Base-by-base conservation (phyloP, 805 yeast species). In the Starmerella vaccinii region DNA sequence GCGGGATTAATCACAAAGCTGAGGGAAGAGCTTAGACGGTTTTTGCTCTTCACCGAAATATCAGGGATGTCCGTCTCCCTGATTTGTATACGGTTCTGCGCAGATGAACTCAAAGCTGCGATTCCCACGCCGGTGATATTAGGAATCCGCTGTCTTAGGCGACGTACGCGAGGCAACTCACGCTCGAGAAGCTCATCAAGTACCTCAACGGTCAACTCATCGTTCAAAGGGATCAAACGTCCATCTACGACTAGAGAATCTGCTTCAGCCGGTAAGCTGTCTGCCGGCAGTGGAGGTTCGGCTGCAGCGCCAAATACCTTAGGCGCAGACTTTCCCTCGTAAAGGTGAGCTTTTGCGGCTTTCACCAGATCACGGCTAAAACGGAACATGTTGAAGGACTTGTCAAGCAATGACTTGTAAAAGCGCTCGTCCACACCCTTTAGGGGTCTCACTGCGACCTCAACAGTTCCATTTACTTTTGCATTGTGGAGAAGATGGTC, bases 1-100 rank as follows among this genome's bases (percentile, higher is more conserved):
- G 79, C 64, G 1, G 97, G 97, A 62, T 92, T 88, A 35, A 85
- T 60, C 1, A 84, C 65, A 0, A 46, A 23, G 4, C 39, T 26
- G 5, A 47, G 32, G 0, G 21, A 3, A 7, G 32, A n/a, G 8
- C 40, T 33, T 7, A 15, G 18, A 10, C 10, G 16, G 4, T 9
- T 15, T 8, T 15, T 5, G 21, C 29, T 22, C 16, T 33, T n/a
- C 13, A 55, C 23, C 2, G 32, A 23, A 32, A 47, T 24, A 19
- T 47, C 54, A 1, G 53, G 53, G 3, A 21, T 19, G 27, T 49
- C 58, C 1, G 30, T 16, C n/a, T 21, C 32, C 5, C 45, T 30
- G 21, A 47, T 50, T 10, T 37, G 40, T 5, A 50, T 30, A 5
- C 58, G 52, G 12, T 23, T 38, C 16, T 47, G 47, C 1, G 44